Percentiles rank a stretch among this genome's conserved stretches.
Conservation (phyloP, 352 stramenopile genomes). For the Phytophthora fragariae region DNA sequence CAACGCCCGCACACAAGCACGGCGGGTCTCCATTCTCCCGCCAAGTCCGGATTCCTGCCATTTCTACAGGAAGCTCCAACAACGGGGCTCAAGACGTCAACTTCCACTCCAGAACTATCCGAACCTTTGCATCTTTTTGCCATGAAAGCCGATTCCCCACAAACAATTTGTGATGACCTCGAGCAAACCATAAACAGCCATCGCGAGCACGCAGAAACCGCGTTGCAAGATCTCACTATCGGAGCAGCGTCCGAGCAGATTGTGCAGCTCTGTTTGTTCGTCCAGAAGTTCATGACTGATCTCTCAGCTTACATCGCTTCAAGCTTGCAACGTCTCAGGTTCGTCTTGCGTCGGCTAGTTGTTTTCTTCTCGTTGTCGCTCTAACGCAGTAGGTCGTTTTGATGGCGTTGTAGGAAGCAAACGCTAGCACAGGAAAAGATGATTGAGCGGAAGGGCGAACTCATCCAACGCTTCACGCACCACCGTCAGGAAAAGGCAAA, state of each 20-base stretch:
- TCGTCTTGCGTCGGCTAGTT: conserved; percentile 7
- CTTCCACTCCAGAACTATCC: conserved; percentile 17
- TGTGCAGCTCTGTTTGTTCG: conserved; percentile 33
- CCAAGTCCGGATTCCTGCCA: conserved; percentile 25
- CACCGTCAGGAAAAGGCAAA: conserved; percentile 61
- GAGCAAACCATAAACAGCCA: conserved; percentile 21
- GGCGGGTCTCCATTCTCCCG: neutral
- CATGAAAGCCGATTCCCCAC: neutral
- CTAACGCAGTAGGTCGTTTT: conserved; percentile 8
- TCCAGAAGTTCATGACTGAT: conserved; percentile 37
- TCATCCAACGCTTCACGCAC: conserved; percentile 68
- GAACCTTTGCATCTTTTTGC: neutral
- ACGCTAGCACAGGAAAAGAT: conserved; percentile 53
- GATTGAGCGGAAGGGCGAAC: conserved; percentile 65
- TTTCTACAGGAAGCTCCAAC: conserved; percentile 34
- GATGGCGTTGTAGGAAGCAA: conserved; percentile 40
- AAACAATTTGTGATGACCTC: conserved; percentile 8
- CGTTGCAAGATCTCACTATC: conserved; percentile 20
- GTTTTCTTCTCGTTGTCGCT: neutral
- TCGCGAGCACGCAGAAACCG: conserved; percentile 20
- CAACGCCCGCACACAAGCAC: conserved; percentile 34
- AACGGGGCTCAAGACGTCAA: conserved; percentile 21
- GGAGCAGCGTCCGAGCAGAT: conserved; percentile 32
- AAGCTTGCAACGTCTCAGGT: conserved; percentile 39
- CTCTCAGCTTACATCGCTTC: conserved; percentile 34